phyloP scores from a whole-genome alignment of 805 yeast genomes.

The Candida ovalis region DNA sequence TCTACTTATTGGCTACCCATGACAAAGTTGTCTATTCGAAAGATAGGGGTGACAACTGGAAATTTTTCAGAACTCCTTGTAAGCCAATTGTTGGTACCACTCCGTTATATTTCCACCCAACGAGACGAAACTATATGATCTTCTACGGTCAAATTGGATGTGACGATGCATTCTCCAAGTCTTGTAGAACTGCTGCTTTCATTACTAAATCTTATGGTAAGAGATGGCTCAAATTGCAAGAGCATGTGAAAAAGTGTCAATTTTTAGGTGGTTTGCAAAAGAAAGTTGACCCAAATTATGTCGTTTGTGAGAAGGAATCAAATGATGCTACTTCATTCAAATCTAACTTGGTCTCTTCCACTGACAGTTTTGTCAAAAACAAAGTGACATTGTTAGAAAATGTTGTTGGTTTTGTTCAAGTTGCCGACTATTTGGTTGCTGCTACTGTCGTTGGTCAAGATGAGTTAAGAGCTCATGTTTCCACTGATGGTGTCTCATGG shows the following conservation, averaged over 20 bases:
- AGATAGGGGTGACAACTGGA: conserved; percentile 66
- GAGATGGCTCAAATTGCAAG: conserved; percentile 51
- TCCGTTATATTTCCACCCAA: conserved; percentile 63
- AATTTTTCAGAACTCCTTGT: conserved; percentile 50
- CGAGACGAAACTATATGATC: conserved; percentile 55
- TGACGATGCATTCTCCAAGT: conserved; percentile 35
- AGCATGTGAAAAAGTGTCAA: conserved; percentile 59
- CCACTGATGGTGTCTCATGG: conserved; percentile 68
- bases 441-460: conserved; percentile 52
- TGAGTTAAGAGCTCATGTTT: conserved; percentile 61
- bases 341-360: conserved; percentile 41
- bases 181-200: conserved; percentile 58
- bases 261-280: conserved; percentile 51
- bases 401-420: conserved; percentile 66
- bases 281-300: conserved; percentile 43
- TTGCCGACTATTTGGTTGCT: conserved; percentile 66
- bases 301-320: conserved; percentile 55
- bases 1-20: conserved; percentile 46
- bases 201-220: conserved; percentile 65
- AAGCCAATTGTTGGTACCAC: conserved; percentile 37
- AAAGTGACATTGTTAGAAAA: conserved; percentile 43
- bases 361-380: conserved; percentile 43
- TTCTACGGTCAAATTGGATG: conserved; percentile 66
- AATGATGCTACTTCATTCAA: conserved; percentile 32
- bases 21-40: conserved; percentile 53